phyloP scores from a whole-genome alignment of 805 yeast species.

The Metschnikowia sp. region DNA sequence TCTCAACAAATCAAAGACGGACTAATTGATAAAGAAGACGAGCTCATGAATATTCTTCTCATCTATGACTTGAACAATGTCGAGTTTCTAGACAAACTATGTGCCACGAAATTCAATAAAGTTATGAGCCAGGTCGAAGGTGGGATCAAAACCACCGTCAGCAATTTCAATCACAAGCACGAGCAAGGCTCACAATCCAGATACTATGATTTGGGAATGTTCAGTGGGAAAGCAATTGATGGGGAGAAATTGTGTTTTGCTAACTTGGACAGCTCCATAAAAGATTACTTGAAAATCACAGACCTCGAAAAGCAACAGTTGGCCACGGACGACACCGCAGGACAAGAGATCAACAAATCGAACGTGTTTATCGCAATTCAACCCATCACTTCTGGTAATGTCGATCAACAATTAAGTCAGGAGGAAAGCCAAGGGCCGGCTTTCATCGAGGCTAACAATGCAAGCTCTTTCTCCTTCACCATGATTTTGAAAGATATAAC shows the following conservation, averaged over 20 bases:
- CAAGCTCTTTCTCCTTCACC: conserved; percentile 68
- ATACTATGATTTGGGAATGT: conserved; percentile 57
- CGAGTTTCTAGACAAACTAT: conserved; percentile 43
- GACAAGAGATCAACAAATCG: conserved; percentile 38
- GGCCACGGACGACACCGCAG: conserved; percentile 19
- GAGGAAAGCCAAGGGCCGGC: conserved; percentile 15
- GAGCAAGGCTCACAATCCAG: conserved; percentile 17
- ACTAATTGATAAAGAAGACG: conserved; percentile 53
- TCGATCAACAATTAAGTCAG: conserved; percentile 8
- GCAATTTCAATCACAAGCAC: conserved; percentile 42
- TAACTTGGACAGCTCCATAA: conserved; percentile 72
- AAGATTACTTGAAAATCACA: conserved; percentile 35
- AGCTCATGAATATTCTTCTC: conserved; percentile 39
- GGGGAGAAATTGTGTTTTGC: conserved; percentile 89
- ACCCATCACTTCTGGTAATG: conserved; percentile 38
- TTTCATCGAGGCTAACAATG: conserved; percentile 44
- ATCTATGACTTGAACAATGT: conserved; percentile 65
- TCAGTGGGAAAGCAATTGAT: conserved; percentile 72
- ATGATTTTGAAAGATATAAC: conserved; percentile 74
- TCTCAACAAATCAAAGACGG: conserved; percentile 48
- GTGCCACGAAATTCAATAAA: conserved; percentile 52
- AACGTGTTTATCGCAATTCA: conserved; percentile 69
- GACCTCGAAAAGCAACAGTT: conserved; percentile 16
- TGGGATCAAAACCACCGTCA: conserved; percentile 59
- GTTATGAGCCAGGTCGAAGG: conserved; percentile 79